Evolutionary conservation across 495 filamentous ascomycete species (phyloP), one percentile per base, ranked within the genome.

Genomic region (Platismatia glauca): DNA sequence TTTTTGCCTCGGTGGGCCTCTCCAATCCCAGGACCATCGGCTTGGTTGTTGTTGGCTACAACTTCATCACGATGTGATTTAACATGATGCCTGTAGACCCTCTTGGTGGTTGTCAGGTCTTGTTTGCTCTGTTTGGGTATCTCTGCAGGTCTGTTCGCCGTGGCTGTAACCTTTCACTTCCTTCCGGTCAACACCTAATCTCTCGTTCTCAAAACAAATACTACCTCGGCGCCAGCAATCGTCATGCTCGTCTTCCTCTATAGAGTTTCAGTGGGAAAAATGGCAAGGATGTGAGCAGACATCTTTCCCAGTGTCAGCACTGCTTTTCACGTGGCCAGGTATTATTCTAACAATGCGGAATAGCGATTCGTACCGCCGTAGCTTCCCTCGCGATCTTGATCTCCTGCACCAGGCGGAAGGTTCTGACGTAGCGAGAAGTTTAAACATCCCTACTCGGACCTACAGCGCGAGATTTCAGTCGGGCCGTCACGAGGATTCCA

Each of bases 1-100:
- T 83, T 0, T 83, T 83, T 63, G 72, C 73, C 20, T 68, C 78
- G 2, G 81, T 84, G 27, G 81, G 80, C 7, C 82, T 83, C 66
- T 62, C 62, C 24, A 78, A 81, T 59, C 74, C 80, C 4, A 74
- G 75, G 0, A 78, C 80, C 3, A 80, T 82, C 7, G 75, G 76
- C 6, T 74, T 75, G 27, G 75, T 79, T 33, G 74, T 82, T 34
- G 78, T 77, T 5, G 81, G 67, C 2, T 81, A 79, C 7, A 84
- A 82, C 63, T 79, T 83, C 61, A 61, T 81, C 59, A 80, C 83
- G 70, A 81, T 75, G 7, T 71, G 74, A 35, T 72, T 81, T 48
- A 82, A 80, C 63, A 72, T 83, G 65, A 69, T 77, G 65, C 44
- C 78, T 18, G 74, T 83, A 29, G 81, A 83, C 62, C 67, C 66